Conservation (phyloP, 2,329 filamentous ascomycete species). For the Calycina marina region DNA sequence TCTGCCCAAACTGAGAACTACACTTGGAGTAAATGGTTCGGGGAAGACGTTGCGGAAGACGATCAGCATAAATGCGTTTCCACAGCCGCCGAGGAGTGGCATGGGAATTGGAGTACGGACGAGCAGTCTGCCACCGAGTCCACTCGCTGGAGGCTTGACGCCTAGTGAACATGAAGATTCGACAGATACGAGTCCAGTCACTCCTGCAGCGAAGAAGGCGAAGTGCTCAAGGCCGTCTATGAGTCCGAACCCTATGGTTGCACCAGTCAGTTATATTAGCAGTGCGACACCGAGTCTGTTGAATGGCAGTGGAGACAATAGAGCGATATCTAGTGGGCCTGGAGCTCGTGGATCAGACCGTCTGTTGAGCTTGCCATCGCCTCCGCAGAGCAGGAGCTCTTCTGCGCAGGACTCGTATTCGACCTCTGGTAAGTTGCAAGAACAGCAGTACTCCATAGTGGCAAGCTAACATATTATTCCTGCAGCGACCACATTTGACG, state of each 20-base stretch:
- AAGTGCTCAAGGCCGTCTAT: constrained; percentile 19
- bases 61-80: constrained; percentile 88
- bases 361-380: constrained; percentile 63
- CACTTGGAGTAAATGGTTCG: constrained; percentile 39
- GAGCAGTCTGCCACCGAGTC: constrained; percentile 48
- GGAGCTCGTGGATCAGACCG: constrained; percentile 58
- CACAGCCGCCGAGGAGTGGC: constrained; percentile 63
- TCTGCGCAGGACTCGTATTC: constrained; percentile 88
- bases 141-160: constrained; percentile 33
- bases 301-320: constrained; percentile 65
- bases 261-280: constrained; percentile 21
- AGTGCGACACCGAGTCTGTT: constrained; percentile 54
- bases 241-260: constrained; percentile 16
- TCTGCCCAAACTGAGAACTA: constrained; percentile 40
- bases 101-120: constrained; percentile 34
- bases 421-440: constrained; percentile 37
- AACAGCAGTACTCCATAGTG: background rate
- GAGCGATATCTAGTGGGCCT: constrained; percentile 48
- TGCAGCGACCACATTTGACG: constrained; percentile 75
- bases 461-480: background rate
- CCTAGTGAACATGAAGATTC: constrained; percentile 12
- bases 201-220: constrained; percentile 11
- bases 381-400: constrained; percentile 77
- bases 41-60: constrained; percentile 69
- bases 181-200: constrained; percentile 11